Evolutionary conservation across 169 alveolate species (phyloP), one percentile per base, ranked within the genome.

Genomic region (Plasmodium billcollinsi): DNA sequence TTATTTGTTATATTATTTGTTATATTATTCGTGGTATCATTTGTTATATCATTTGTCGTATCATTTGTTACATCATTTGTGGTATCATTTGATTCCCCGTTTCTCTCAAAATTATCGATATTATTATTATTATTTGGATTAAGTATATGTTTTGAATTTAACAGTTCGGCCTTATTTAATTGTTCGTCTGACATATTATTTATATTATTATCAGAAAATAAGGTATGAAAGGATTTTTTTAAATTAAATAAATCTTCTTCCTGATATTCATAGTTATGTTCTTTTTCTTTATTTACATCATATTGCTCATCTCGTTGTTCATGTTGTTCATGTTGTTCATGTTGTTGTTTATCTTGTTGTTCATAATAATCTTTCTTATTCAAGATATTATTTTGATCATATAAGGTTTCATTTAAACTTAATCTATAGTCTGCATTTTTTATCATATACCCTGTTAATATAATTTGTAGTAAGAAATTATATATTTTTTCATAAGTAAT

Each of bases 341-440:
- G 7, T 39, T 39, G 2, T 39, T 39, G 47, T 39, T 39, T 6
- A 39, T 39, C 47, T 39, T 5, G 2, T 39, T 39, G 47, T 39
- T 39, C 11, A 39, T 39, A 9, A 39, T 39, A 39, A 21, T 76
- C 89, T 49, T 83, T 83, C 21, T 61, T 69, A 21, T 56, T 66
- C 2, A 56, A 56, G 14, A 56, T 54, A 56, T 67, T 54, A 54
- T 70, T 63, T 58, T 88, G 78, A 33, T 88, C 91, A 47, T 85
- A 71, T 24, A 92, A 91, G 26, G 91, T 88, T 33, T 90, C 92
- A 45, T 95, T 90, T 24, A 95, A 92, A 45, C 94, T 78, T 62
- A 83, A 75, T 20, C 97, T 76, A 66, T 93, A 94, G 54, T 95
- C 97, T 14, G 97, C 97, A 83, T 95, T 94, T 83, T 95, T 93